Percentiles rank a stretch among this genome's conserved stretches.
Conservation (phyloP, 208 protist genomes). For the Histomonas meleagridis region DNA sequence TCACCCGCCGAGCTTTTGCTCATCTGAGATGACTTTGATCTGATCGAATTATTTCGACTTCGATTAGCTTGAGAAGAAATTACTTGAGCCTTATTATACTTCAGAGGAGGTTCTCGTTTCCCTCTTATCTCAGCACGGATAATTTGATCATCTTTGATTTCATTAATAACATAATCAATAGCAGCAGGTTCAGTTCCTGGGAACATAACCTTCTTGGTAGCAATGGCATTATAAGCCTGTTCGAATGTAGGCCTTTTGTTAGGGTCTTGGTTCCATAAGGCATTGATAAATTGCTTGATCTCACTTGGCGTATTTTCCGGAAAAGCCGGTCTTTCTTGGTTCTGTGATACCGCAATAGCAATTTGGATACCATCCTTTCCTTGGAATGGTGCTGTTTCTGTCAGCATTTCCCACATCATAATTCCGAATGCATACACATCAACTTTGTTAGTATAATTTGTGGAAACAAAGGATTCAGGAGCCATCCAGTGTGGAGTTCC, state of each 20-base stretch:
- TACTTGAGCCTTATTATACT: neutral
- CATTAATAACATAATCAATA: neutral
- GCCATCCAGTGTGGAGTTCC: conserved; percentile 33
- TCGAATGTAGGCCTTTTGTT: neutral
- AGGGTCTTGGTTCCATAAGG: neutral
- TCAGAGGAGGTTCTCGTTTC: neutral
- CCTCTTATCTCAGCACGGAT: neutral
- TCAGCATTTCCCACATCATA: conserved; percentile 4
- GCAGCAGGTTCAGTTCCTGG: neutral
- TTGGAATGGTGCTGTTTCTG: neutral
- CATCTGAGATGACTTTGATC: too few relatives aligned
- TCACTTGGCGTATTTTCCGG: neutral
- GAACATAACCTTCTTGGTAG: neutral
- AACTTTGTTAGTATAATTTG: conserved; percentile 4
- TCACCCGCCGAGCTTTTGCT: too few relatives aligned
- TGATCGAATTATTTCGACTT: neutral
- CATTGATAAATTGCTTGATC: neutral
- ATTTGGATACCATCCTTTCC: neutral
- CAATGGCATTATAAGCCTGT: neutral
- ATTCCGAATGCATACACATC: conserved; percentile 23
- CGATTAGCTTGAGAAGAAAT: neutral
- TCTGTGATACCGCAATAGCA: neutral
- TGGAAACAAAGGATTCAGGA: neutral
- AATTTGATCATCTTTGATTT: neutral
- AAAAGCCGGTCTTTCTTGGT: neutral